These are phyloP conservation scores for Tuber umbilicatum DNA, from an alignment of 495 filamentous ascomycete species.

Conservation along the genomic window DNA sequence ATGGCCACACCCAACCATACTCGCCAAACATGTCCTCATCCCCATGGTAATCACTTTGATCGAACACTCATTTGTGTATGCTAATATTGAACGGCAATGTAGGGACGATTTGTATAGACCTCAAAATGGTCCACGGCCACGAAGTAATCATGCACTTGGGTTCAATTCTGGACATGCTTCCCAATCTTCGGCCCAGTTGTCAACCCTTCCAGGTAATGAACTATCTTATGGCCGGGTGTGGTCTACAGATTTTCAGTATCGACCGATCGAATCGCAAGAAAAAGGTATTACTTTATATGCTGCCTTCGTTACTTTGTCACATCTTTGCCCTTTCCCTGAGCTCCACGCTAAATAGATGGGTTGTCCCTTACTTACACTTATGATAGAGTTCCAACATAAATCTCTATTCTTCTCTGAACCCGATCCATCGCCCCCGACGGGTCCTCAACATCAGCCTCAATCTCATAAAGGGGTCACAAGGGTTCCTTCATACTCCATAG, in stretches of 20 bases:
- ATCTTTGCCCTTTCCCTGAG: background rate
- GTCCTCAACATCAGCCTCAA: slow-evolving; percentile 16
- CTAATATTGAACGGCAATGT: background rate
- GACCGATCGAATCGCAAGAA: slow-evolving; percentile 19
- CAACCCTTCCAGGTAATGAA: background rate
- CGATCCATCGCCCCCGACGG: slow-evolving; percentile 4
- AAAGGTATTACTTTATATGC: slow-evolving; percentile 15
- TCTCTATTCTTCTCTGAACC: background rate
- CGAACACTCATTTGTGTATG: background rate
- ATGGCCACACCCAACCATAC: background rate
- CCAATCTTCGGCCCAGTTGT: background rate
- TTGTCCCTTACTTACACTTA: slow-evolving; percentile 14
- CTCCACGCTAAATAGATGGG: background rate
- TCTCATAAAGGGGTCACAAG: background rate
- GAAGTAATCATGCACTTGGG: background rate
- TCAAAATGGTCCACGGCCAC: background rate
- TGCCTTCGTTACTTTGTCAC: slow-evolving; percentile 6
- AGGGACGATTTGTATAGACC: background rate
- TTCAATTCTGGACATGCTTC: background rate
- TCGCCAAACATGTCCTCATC: background rate
- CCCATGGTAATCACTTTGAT: background rate
- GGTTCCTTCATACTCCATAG: background rate
- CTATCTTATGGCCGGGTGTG: background rate
- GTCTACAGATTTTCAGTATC: slow-evolving; percentile 1
- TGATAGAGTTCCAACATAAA: slow-evolving; percentile 14